A percentile compares a stretch with the other conserved stretches of the same genome.
These are phyloP conservation scores for Emergomyces orientalis DNA, from an alignment of 2,329 filamentous ascomycete genomes.

Conservation along the genomic window DNA sequence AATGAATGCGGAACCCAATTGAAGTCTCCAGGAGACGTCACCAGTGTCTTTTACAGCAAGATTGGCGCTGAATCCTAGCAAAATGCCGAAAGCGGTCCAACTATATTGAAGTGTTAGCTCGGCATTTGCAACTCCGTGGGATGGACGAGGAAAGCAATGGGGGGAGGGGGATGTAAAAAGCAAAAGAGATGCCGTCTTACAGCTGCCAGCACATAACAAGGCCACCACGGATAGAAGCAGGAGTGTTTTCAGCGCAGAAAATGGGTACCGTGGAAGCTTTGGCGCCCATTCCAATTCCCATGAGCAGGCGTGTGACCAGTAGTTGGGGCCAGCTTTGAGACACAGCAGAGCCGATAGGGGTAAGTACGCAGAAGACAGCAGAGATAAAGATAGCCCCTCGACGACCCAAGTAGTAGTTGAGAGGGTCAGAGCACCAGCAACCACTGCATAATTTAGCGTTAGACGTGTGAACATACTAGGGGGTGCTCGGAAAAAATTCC, in stretches of 20 bases:
- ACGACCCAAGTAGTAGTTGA: conserved; percentile 51
- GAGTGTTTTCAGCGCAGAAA: conserved; percentile 49
- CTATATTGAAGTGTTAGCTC: conserved; percentile 16
- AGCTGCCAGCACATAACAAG: conserved; percentile 49
- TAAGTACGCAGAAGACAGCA: conserved; percentile 55
- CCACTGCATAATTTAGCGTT: conserved; percentile 33
- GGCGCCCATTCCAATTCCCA: conserved; percentile 55
- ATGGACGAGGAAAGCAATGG: not conserved
- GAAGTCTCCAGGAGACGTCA: conserved; percentile 53
- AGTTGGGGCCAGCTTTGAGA: conserved; percentile 52
- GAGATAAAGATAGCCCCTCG: conserved; percentile 56
- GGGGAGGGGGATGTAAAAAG: not conserved
- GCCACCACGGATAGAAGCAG: conserved; percentile 46
- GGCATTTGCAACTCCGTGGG: not conserved
- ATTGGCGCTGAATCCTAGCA: conserved; percentile 58
- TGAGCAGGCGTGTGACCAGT: conserved; percentile 47
- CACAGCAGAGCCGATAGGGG: conserved; percentile 58
- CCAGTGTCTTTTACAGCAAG: conserved; percentile 53
- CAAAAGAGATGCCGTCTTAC: conserved; percentile 26
- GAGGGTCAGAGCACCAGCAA: conserved; percentile 58
- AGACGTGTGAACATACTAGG: not conserved
- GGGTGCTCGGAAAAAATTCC: not conserved
- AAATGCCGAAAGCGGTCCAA: conserved; percentile 54
- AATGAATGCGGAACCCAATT: conserved; percentile 56
- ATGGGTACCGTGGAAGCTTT: conserved; percentile 49